These are phyloP conservation scores for Nitzschia putrida DNA, from an alignment of 108 stramenopile species.

Conservation along the genomic window DNA sequence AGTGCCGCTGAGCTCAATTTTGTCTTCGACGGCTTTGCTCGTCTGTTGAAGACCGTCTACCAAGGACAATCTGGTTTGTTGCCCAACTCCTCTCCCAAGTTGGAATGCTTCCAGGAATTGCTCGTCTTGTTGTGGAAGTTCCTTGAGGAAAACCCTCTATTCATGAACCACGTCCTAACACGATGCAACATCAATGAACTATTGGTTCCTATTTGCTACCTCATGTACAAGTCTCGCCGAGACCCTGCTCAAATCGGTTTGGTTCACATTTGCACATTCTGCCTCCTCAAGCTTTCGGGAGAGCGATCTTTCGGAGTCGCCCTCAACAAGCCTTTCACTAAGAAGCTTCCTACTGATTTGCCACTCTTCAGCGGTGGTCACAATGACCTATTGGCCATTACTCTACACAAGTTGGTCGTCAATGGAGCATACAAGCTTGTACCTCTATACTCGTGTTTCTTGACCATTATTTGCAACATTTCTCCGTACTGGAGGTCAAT, in stretches of 20 bases:
- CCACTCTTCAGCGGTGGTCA: conserved; percentile 90
- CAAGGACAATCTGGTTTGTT: conserved; percentile 75
- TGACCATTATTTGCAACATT: conserved; percentile 95
- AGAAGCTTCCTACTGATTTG: conserved; percentile 81
- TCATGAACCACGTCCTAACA: conserved; percentile 87
- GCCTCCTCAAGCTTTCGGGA: conserved; percentile 92
- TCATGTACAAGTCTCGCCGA: conserved; percentile 90
- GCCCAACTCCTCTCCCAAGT: conserved; percentile 60
- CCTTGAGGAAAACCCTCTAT: conserved; percentile 91
- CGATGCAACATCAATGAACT: conserved; percentile 80
- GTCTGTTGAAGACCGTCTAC: conserved; percentile 86
- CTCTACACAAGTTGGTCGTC: conserved; percentile 94
- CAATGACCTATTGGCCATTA: conserved; percentile 92
- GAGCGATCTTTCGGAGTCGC: conserved; percentile 93
- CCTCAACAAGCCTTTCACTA: conserved; percentile 89
- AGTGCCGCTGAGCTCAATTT: conserved; percentile 70
- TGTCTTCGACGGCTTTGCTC: conserved; percentile 85
- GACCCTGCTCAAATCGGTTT: conserved; percentile 88
- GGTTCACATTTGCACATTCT: conserved; percentile 96
- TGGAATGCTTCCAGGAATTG: conserved; percentile 93
- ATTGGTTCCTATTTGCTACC: conserved; percentile 91
- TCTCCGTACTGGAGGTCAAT: conserved; percentile 92
- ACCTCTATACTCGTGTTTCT: conserved; percentile 92
- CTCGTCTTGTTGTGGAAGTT: conserved; percentile 97
- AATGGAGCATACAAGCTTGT: conserved; percentile 87